phyloP scores from a whole-genome alignment of 2,329 filamentous ascomycete genomes.

The Cladobotryum mycophilum region DNA sequence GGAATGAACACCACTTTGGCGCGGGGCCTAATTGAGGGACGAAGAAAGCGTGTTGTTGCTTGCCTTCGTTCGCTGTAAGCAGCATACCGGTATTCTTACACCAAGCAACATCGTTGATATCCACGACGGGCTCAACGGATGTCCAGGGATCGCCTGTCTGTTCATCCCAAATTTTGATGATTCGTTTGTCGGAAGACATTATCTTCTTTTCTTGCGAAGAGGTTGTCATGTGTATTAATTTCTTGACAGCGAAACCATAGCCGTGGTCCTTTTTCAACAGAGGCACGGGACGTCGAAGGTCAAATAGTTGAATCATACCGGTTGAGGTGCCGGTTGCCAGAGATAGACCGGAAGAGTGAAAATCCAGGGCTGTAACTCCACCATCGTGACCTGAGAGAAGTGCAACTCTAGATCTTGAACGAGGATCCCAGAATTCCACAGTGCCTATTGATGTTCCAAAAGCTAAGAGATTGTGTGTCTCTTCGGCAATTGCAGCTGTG shows the following conservation, averaged over 20 bases:
- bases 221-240: slow-evolving; percentile 66
- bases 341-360: slow-evolving; percentile 75
- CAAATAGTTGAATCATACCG: slow-evolving; percentile 84
- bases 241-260: slow-evolving; percentile 88
- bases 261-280: slow-evolving; percentile 91
- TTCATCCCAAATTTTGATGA: slow-evolving; percentile 95
- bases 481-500: slow-evolving; percentile 76
- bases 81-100: slow-evolving; percentile 91
- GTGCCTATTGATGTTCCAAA: slow-evolving; percentile 95
- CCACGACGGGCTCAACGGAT: slow-evolving; percentile 87
- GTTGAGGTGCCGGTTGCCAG: slow-evolving; percentile 82
- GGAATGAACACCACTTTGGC: slow-evolving; percentile 91
- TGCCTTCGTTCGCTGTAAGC: slow-evolving; percentile 91
- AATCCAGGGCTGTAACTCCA: slow-evolving; percentile 82
- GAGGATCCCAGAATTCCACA: slow-evolving; percentile 92
- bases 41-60: slow-evolving; percentile 92
- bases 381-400: slow-evolving; percentile 62
- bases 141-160: slow-evolving; percentile 83
- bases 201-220: slow-evolving; percentile 78
- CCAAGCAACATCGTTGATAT: slow-evolving; percentile 92
- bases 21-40: slow-evolving; percentile 89
- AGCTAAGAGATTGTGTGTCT: slow-evolving; percentile 81
- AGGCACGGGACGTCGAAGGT: slow-evolving; percentile 80
- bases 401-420: slow-evolving; percentile 75
- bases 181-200: slow-evolving; percentile 85